These are phyloP conservation scores for Rhynchosporium agropyri DNA, from an alignment of 2,329 filamentous ascomycete species.

Conservation along the genomic window DNA sequence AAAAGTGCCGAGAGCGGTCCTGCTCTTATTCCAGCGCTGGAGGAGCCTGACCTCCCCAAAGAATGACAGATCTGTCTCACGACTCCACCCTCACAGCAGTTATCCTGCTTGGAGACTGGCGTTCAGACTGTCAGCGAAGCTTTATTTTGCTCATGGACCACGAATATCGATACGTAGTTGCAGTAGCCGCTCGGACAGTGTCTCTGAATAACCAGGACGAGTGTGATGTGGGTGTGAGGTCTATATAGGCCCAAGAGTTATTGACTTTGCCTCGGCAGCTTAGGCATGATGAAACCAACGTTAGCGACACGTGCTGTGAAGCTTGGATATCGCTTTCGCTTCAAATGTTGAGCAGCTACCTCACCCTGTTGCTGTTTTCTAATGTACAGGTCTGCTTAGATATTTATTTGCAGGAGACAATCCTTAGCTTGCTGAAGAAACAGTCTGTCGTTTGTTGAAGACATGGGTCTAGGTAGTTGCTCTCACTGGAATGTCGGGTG, in stretches of 20 bases:
- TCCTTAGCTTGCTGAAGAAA: no score
- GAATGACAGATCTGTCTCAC: slow-evolving; percentile 20
- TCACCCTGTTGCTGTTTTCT: no score
- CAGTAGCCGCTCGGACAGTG: slow-evolving; percentile 32
- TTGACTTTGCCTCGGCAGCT: slow-evolving; percentile 18
- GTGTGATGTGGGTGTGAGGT: slow-evolving; percentile 23
- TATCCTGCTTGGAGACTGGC: slow-evolving; percentile 52
- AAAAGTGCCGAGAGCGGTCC: not conserved
- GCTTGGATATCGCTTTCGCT: no score
- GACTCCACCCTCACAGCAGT: slow-evolving; percentile 49
- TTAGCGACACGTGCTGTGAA: no score
- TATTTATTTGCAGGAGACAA: no score
- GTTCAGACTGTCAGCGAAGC: slow-evolving; percentile 49
- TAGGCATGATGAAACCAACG: no score
- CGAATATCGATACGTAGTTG: slow-evolving; percentile 34
- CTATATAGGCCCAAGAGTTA: slow-evolving; percentile 28
- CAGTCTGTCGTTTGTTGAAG: no score
- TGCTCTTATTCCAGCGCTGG: not conserved
- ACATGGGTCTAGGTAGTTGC: no score
- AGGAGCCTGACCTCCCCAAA: slow-evolving; percentile 4
- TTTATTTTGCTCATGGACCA: slow-evolving; percentile 47
- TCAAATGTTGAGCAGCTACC: no score
- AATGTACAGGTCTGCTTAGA: no score
- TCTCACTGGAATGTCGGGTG: no score
- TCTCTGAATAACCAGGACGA: slow-evolving; percentile 23